Base-by-base conservation (phyloP, 805 yeast species). In the Middelhovenomyces tepae region DNA sequence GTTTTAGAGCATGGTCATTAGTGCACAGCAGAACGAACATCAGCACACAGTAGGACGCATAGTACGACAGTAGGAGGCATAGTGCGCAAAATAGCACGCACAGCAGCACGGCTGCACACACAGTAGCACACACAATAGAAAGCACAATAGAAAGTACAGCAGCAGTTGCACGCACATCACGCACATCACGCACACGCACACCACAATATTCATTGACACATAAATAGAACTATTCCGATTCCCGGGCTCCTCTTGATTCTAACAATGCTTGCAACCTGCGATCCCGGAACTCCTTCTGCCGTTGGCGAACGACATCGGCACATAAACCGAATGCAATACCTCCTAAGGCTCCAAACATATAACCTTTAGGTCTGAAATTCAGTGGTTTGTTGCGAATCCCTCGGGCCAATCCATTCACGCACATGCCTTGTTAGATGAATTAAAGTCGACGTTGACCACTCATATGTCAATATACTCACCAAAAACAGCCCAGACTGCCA, bases 371-470 rank as follows among this genome's bases (percentile, higher is more conserved):
- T 42, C 43, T 53, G 51, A 48, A 53, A 31, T 44, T 50, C 39
- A 49, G 46, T 10, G 60, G 60, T 43, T 51, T 56, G 39, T 44
- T 54, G 27, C 53, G 57, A 27, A 50, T 38, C 30, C 54, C 62
- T 47, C 54, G 54, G 13, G 58, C 53, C 10, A 50, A 40, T 19
- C 50, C 57, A 35, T 44, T 46, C 29, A 39, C 42, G 16, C 38
- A 32, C 26, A 39, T 30, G 25, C 51, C 51, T 46, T 24, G 5
- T 34, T 32, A 24, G 27, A 13, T 11, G 7, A 11, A 16, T 9
- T 13, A 26, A 8, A 9, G 9, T 5, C 5, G 7, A n/a, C 29
- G 15, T 20, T 6, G 14, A 8, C 15, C 27, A 15, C 7, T n/a
- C 4, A 11, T 23, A 10, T 8, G 18, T 22, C 7, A 20, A 14